Evolutionary conservation across 106 monocot genomes (phyloP), one percentile per base, ranked within the genome.

Genomic region (Gastrodia elata): DNA sequence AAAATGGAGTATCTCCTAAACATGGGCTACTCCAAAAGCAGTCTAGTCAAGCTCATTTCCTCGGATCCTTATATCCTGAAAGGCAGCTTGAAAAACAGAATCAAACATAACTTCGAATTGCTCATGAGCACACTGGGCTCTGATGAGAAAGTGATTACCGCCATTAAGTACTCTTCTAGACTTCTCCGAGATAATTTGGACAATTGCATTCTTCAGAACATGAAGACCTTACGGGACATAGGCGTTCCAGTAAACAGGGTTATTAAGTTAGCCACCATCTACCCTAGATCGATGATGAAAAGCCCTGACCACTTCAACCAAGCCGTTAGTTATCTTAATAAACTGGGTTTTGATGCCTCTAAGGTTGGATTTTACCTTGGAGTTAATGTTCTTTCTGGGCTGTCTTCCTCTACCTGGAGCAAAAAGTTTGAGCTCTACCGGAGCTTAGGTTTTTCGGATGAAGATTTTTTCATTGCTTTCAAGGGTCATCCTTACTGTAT

Each of bases 381-480:
- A 0, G 35, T 84, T 24, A 8, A 20, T 2, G 77, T 71, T 38
- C 20, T 80, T 16, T 30, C 65, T 4, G 2, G 41, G 13, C 41
- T 75, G 24, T 44, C 33, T 8, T 16, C 8, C 0, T 26, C 49
- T 0, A 67, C 32, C 0, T 76, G 74, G 81, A 39, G 78, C 3
- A 70, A 33, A 72, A 85, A 81, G 35, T 2, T 81, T 49, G 65
- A 58, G 22, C 42, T 65, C 20, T 85, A 67, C 33, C 34, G 38
- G 49, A 57, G 77, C 25, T 65, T 85, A 0, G 81, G 81, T 13
- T 85, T 70, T 71, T 75, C 84, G 1, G 57, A 72, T 14, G 68
- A 75, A 0, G 49, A 81, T 14, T 35, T 71, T 18, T 15, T 80
- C 3, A 13, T 15, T 15, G 80, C 74, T 0, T 80, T 84, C 49